Percentiles rank a stretch among this genome's conserved stretches.
Conservation (phyloP, 495 filamentous ascomycete genomes). For the Penicillium ochrochloron region DNA sequence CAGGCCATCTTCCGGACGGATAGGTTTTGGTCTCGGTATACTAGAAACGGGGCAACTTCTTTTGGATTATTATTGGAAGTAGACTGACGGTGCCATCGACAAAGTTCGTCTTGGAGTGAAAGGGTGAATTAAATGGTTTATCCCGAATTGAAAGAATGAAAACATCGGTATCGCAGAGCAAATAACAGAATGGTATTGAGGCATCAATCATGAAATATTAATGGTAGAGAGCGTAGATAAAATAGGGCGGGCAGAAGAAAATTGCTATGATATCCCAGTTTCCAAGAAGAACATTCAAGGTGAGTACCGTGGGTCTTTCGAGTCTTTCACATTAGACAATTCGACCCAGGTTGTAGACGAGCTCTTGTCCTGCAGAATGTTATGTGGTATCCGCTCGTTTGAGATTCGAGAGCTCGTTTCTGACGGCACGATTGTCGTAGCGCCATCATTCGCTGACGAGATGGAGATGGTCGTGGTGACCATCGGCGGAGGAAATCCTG, state of each 20-base stretch:
- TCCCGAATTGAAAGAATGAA: background rate
- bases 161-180: background rate
- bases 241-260: background rate
- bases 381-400: constrained; percentile 14
- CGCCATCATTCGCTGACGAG: constrained; percentile 19
- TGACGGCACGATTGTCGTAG: constrained; percentile 16
- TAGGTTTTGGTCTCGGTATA: too few relatives aligned
- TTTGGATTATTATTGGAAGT: too few relatives aligned
- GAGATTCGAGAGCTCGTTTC: constrained; percentile 17
- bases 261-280: background rate
- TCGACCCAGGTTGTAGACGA: constrained; percentile 24
- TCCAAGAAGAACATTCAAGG: background rate
- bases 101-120: too few relatives aligned
- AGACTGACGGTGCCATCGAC: too few relatives aligned
- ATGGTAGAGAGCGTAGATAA: background rate
- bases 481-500: constrained; percentile 8
- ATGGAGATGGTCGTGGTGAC: constrained; percentile 32
- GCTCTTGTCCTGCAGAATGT: constrained; percentile 16
- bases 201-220: constrained; percentile 1
- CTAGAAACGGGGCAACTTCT: too few relatives aligned
- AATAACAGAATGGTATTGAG: background rate
- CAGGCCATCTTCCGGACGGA: too few relatives aligned
- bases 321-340: constrained; percentile 15
- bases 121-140: too few relatives aligned
- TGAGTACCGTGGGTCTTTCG: background rate